Evolutionary conservation across 345 rosid genomes (phyloP).

Genomic region (Salix koriyanagi): DNA sequence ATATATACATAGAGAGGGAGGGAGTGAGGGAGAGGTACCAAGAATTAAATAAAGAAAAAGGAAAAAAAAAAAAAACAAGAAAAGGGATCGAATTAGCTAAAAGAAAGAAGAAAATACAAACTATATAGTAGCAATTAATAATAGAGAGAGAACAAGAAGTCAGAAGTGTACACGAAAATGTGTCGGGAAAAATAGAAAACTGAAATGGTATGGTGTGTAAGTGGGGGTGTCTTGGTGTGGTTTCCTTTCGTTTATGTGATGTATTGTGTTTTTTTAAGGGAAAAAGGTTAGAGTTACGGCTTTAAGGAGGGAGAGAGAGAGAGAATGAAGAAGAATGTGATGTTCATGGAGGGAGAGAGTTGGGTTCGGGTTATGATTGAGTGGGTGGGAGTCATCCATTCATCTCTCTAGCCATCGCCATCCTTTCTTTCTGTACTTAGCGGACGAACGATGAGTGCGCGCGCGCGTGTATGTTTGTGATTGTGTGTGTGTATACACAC

Average conservation of each 20-base stretch:
- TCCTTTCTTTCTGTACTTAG: neutral
- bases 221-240: slow-evolving; percentile 4
- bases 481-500: too few relatives aligned
- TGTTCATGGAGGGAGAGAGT: too few relatives aligned
- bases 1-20: neutral
- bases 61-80: neutral
- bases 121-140: neutral
- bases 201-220: neutral
- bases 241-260: neutral
- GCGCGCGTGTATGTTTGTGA: too few relatives aligned
- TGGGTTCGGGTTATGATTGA: neutral
- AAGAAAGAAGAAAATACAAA: neutral
- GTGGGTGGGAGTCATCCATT: neutral
- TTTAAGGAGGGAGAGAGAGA: too few relatives aligned
- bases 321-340: too few relatives aligned
- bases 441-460: neutral
- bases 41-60: slow-evolving; percentile 10
- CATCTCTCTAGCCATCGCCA: neutral
- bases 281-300: neutral
- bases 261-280: neutral
- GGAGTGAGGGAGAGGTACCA: neutral
- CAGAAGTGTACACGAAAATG: slow-evolving; percentile 4
- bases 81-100: neutral
- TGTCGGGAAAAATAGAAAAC: slow-evolving; percentile 16
- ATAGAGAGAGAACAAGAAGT: slow-evolving; percentile 17